Base-by-base conservation (phyloP, 768 basidiomycete genomes). In the Ramaria rubella region DNA sequence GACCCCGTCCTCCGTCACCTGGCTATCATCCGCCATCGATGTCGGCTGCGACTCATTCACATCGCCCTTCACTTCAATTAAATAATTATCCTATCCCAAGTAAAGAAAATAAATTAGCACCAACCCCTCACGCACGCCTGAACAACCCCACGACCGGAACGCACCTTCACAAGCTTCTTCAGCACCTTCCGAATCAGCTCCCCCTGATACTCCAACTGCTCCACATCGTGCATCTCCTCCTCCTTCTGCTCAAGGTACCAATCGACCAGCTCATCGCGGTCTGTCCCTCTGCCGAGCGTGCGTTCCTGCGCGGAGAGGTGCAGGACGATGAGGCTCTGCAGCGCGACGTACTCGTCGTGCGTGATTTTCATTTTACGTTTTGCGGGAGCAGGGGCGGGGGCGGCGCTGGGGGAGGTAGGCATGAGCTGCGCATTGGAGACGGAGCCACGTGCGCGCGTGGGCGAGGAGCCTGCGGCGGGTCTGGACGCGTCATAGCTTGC, bases 241-340 rank as follows among this genome's bases (percentile, higher is more conserved):
- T 99, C 96, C 68, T 83, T 87, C 61, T 81, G 72, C 73, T 99
- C 96, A 55, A 98, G 79, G 67, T 97, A 98, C 94, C 93, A 95
- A 67, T 95, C 92, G 60, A 95, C 87, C 55, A 99, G 77, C 63
- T 96, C 94, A 62, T 95, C 93, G 44, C 86, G 79, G 64, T 93
- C 89, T 38, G 95, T 72, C 2, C 94, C 94, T 52, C 71, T 76
- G 19, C 86, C 86, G 0, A 81, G 85, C 63, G 83, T 81, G 26
- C 80, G 77, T 72, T 99, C 96, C 12, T 83, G 74, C 34, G 86
- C 82, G 17, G 83, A 75, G 24, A 99, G 73, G 63, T 94, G 87
- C 56, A 94, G 65, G 27, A 99, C 84, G 63, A 96, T 82, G 62
- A 97, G 76, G 65, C 85, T 89, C 74, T 93, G 93, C 62, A 98